Percentiles rank a stretch among this genome's conserved stretches.
phyloP scores from a whole-genome alignment of 495 filamentous ascomycete genomes.

The Xylaria bambusicola region DNA sequence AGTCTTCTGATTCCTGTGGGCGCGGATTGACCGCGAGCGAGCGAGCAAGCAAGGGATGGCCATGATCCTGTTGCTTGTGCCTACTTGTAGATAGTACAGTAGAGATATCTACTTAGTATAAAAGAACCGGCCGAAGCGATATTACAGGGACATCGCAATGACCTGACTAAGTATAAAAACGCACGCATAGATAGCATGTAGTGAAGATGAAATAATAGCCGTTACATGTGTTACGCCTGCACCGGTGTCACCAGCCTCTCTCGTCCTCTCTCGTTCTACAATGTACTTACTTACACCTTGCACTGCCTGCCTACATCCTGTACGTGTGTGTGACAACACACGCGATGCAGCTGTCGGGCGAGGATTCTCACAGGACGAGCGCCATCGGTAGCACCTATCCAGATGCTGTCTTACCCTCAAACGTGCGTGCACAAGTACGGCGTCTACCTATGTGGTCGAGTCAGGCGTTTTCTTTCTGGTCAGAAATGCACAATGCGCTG shows the following conservation, averaged over 20 bases:
- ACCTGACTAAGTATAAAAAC: too few relatives aligned
- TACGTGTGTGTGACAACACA: conserved; percentile 16
- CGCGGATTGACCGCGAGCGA: background rate
- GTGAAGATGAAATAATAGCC: background rate
- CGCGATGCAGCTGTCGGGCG: conserved; percentile 13
- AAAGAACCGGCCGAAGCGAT: background rate
- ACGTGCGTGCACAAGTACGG: too few relatives aligned
- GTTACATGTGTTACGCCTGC: background rate
- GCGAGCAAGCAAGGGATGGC: background rate
- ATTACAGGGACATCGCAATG: background rate
- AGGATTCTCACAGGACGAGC: conserved; percentile 9
- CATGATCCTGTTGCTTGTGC: too few relatives aligned
- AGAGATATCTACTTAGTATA: background rate
- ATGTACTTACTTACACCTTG: too few relatives aligned
- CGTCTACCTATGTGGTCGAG: too few relatives aligned
- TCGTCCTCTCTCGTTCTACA: too few relatives aligned
- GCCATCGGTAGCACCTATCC: too few relatives aligned
- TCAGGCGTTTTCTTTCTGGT: too few relatives aligned
- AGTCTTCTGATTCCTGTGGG: too few relatives aligned
- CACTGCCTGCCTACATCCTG: too few relatives aligned
- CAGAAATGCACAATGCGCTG: too few relatives aligned
- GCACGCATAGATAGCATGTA: background rate
- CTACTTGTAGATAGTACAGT: too few relatives aligned
- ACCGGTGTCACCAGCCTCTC: background rate
- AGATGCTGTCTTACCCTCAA: conserved; percentile 16